These are phyloP conservation scores for Cordyceps farinosa DNA, from an alignment of 2,329 filamentous ascomycete genomes.

Conservation along the genomic window DNA sequence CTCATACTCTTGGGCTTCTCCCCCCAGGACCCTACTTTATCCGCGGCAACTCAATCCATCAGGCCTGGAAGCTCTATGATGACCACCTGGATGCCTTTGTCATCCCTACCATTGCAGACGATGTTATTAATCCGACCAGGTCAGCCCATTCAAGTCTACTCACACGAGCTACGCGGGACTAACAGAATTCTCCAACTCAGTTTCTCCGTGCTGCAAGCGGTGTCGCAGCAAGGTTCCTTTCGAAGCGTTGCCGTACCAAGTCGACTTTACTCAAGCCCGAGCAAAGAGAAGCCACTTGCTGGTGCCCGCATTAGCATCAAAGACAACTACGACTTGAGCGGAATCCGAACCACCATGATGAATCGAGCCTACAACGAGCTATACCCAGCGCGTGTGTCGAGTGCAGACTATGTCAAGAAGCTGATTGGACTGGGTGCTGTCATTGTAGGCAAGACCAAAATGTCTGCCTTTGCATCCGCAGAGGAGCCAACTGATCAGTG, in stretches of 20 bases:
- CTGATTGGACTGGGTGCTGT: conserved; percentile 55
- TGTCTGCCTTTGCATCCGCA: conserved; percentile 40
- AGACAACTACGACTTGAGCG: conserved; percentile 53
- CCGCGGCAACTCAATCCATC: conserved; percentile 16
- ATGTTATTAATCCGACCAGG: conserved; percentile 12
- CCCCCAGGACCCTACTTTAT: conserved; percentile 20
- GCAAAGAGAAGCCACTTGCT: conserved; percentile 41
- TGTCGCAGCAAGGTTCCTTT: conserved; percentile 6
- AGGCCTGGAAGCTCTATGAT: conserved; percentile 19
- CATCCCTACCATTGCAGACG: conserved; percentile 9
- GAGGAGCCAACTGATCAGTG: conserved; percentile 44
- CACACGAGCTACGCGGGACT: background rate
- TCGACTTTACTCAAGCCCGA: conserved; percentile 45
- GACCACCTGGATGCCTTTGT: conserved; percentile 18
- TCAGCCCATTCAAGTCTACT: conserved; percentile 1
- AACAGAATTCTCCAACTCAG: background rate
- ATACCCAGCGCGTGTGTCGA: conserved; percentile 43
- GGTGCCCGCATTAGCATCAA: conserved; percentile 53
- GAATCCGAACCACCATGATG: conserved; percentile 49
- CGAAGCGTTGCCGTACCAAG: conserved; percentile 41
- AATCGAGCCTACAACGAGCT: conserved; percentile 53
- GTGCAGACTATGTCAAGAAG: conserved; percentile 48
- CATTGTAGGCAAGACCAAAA: conserved; percentile 43
- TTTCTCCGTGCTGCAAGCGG: conserved; percentile 8
- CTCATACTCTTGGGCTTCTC: conserved; percentile 9